These are phyloP conservation scores for Geosmithia putterillii DNA, from an alignment of 2,329 filamentous ascomycete species.

Conservation along the genomic window DNA sequence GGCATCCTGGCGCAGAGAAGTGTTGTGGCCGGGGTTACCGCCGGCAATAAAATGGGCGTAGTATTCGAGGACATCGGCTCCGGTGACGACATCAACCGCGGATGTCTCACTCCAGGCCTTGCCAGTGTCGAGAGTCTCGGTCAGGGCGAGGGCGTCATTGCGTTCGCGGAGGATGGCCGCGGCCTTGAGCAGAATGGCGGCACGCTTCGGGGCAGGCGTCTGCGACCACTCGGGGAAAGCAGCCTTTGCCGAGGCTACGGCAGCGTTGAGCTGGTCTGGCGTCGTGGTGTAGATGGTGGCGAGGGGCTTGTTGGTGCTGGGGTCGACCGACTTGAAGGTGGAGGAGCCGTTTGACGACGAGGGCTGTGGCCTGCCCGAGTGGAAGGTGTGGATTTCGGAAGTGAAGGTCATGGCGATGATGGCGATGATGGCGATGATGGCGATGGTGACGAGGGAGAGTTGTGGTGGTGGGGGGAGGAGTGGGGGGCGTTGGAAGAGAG, in stretches of 20 bases:
- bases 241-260: conserved; percentile 55
- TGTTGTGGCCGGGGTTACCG: conserved; percentile 70
- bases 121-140: conserved; percentile 78
- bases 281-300: conserved; percentile 64
- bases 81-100: conserved; percentile 70
- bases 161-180: conserved; percentile 59
- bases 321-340: conserved; percentile 63
- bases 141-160: conserved; percentile 67
- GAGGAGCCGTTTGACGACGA: conserved; percentile 40
- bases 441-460: neutral
- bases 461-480: neutral
- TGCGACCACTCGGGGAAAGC: conserved; percentile 69
- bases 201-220: conserved; percentile 61
- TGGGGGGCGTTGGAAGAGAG: neutral
- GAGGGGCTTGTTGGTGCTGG: conserved; percentile 55
- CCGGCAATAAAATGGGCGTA: conserved; percentile 72
- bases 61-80: conserved; percentile 77
- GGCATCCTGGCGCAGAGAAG: conserved; percentile 60
- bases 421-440: neutral
- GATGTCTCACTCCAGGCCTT: conserved; percentile 79
- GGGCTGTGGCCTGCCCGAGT: conserved; percentile 56
- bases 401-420: conserved; percentile 18
- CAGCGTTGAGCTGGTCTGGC: conserved; percentile 53
- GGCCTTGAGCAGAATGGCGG: conserved; percentile 66
- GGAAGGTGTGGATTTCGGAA: conserved; percentile 51